A percentile compares a stretch with the other conserved stretches of the same genome.
Conservation (phyloP, 2,329 filamentous ascomycete species). For the Atkinsonella texensis region DNA sequence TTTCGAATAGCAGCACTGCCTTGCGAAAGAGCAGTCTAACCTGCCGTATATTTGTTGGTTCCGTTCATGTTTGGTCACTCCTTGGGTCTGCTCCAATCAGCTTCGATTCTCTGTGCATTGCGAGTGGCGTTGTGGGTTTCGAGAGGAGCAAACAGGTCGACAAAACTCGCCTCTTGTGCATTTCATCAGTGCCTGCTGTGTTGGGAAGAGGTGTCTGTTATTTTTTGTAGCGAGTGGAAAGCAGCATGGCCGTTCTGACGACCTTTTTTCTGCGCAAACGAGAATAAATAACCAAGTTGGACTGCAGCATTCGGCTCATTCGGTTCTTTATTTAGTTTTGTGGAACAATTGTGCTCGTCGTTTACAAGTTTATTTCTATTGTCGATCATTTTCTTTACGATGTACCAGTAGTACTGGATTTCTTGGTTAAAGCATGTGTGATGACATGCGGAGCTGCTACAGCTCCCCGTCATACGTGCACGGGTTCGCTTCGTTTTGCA, state of each 20-base stretch:
- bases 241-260: not conserved
- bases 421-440: not conserved
- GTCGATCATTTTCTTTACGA: not conserved
- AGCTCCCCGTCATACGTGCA: not conserved
- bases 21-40: not conserved
- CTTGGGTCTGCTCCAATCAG: not conserved
- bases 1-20: not conserved
- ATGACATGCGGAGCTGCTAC: not conserved
- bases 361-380: not conserved
- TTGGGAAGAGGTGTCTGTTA: not conserved
- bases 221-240: not conserved
- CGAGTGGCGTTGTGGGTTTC: not conserved
- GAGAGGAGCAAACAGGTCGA: not conserved
- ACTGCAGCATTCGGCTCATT: too few relatives aligned
- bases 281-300: not conserved
- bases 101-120: not conserved
- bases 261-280: not conserved
- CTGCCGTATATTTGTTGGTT: not conserved
- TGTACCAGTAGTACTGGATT: conserved; percentile 1
- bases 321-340: not conserved
- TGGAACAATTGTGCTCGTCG: not conserved
- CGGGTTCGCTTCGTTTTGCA: conserved; percentile 1
- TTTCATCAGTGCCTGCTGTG: not conserved
- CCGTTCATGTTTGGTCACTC: not conserved
- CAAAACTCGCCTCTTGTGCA: not conserved